phyloP scores from a whole-genome alignment of 805 yeast species.

The Saccharomycopsis fermentans region DNA sequence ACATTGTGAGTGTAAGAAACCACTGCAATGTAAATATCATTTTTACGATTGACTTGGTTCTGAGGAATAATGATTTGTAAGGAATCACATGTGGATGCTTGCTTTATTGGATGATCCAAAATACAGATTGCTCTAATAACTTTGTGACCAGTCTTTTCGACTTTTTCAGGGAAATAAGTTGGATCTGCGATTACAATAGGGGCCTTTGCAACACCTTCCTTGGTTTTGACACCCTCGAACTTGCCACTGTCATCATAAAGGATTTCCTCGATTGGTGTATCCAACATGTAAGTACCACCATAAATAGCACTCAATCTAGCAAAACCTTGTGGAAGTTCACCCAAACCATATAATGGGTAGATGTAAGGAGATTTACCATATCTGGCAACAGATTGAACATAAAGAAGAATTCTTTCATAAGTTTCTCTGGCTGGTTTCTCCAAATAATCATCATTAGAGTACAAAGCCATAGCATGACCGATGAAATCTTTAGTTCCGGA shows the following conservation, averaged over 20 bases:
- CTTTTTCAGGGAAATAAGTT: constrained; percentile 86
- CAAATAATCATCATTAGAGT: constrained; percentile 86
- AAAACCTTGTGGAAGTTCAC: constrained; percentile 98
- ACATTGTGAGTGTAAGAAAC: constrained; percentile 86
- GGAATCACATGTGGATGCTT: constrained; percentile 75
- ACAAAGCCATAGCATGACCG: constrained; percentile 98
- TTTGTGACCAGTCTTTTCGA: constrained; percentile 57
- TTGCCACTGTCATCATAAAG: constrained; percentile 62
- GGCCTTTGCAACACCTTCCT: constrained; percentile 85
- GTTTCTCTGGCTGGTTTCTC: constrained; percentile 87
- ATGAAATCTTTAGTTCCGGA: constrained; percentile 90
- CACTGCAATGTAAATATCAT: constrained; percentile 90
- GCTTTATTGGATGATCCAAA: constrained; percentile 80
- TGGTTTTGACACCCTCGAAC: constrained; percentile 80
- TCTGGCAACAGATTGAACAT: constrained; percentile 83
- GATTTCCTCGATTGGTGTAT: constrained; percentile 88
- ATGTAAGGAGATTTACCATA: constrained; percentile 95
- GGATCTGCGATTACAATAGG: constrained; percentile 96
- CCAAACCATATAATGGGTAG: constrained; percentile 92
- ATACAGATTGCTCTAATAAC: constrained; percentile 84
- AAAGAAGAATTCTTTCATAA: constrained; percentile 73
- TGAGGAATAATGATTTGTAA: constrained; percentile 94
- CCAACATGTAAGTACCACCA: constrained; percentile 98
- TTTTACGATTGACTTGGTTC: constrained; percentile 84
- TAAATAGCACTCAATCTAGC: constrained; percentile 94